Base-by-base conservation (phyloP, 768 basidiomycete species). In the Serendipita indica region DNA sequence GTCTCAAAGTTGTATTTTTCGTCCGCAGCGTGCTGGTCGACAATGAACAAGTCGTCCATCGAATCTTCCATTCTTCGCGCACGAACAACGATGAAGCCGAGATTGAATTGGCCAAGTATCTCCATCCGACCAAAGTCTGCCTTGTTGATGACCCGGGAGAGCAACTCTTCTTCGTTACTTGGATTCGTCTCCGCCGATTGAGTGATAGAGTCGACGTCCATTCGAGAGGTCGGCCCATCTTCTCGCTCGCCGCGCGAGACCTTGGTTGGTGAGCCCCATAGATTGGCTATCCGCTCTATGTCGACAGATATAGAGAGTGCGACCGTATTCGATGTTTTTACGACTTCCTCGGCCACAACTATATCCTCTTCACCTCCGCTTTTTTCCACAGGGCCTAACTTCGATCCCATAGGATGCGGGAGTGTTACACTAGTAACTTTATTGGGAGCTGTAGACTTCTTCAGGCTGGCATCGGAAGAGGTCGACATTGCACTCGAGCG, bases 1-100 rank as follows among this genome's bases (percentile, higher is more conserved):
- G 80, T 86, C 74, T 98, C 96, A 67, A 98, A 98, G 68, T 98
- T 98, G 71, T 89, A 97, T 72, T 98, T 98, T 71, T 98, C 96
- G 69, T 99, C 96, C 3, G 89, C 84, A 3, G 94, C 94, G 69
- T 98, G 94, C 67, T 98, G 94, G 65, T 98, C 94, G 16, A 98
- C 79, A 62, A 99, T 91, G 71, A 97, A 98, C 39, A 99, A 73
- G 65, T 99, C 94, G 66, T 98, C 93, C 71, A 81, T 73, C 12
- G 35, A 13, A 37, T 60, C 13, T 33, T 57, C 33, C 16, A 25
- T 64, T 61, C 73, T 73, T 59, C 73, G 72, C 63, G 86, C 77
- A 3, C 93, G 79, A 2, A 81, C 79, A 60, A 99, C 78, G 69
- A 99, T 90, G 70, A 99, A 99, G 0, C 93, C 93, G 32, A 84